phyloP scores from a whole-genome alignment of 805 yeast species.

The Naumovozyma dairenensis region DNA sequence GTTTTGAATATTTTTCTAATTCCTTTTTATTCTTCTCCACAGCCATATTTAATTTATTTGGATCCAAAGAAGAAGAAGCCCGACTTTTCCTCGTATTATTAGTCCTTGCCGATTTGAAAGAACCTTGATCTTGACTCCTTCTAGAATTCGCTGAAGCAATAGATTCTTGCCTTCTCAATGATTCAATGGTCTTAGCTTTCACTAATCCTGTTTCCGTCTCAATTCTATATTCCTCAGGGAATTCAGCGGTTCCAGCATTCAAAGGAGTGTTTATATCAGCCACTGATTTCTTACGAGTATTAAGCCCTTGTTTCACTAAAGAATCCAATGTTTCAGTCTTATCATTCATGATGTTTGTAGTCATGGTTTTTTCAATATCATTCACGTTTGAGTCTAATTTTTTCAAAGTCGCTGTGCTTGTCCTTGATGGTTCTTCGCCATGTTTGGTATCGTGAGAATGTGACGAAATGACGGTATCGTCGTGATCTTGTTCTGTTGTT shows the following conservation, averaged over 20 bases:
- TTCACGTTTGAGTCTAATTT: slow-evolving; percentile 11
- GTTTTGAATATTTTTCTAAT: slow-evolving; percentile 20
- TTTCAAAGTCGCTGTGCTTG: slow-evolving; percentile 12
- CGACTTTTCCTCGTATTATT: neutral
- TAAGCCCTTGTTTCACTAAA: slow-evolving; percentile 10
- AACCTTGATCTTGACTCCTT: neutral
- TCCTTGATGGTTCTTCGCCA: slow-evolving; percentile 4
- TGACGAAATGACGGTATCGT: neutral
- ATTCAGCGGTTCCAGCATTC: slow-evolving; percentile 22
- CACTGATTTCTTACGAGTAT: slow-evolving; percentile 6
- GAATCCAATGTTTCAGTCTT: slow-evolving; percentile 21
- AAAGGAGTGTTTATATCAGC: slow-evolving; percentile 20
- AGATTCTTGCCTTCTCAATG: slow-evolving; percentile 37
- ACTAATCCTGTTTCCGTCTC: slow-evolving; percentile 63
- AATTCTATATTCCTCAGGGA: slow-evolving; percentile 59
- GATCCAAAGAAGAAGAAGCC: slow-evolving; percentile 8
- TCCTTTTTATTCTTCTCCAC: slow-evolving; percentile 27
- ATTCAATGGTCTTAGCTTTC: slow-evolving; percentile 44
- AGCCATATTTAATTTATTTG: slow-evolving; percentile 21
- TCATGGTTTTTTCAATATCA: slow-evolving; percentile 14
- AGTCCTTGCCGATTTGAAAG: neutral
- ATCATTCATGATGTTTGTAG: slow-evolving; percentile 17
- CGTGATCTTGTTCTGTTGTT: neutral
- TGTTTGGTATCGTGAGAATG: neutral
- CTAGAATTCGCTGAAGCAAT: slow-evolving; percentile 8